Conservation (phyloP, 768 basidiomycete species). For the Infundibulicybe gibba region DNA sequence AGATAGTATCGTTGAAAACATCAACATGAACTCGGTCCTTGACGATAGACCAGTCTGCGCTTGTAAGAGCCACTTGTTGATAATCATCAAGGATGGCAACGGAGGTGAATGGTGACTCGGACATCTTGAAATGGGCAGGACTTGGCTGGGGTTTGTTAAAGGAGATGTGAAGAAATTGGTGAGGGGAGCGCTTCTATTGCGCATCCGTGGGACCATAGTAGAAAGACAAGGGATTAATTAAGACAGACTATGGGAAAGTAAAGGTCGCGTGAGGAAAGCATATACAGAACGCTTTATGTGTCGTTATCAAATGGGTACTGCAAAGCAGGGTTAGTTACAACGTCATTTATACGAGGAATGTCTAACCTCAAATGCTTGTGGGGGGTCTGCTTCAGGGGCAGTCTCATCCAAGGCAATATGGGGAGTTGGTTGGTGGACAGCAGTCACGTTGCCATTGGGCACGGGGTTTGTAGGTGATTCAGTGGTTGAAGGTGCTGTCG, state of each 20-base stretch:
- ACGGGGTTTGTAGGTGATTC: conserved; percentile 18
- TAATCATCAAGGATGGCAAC: conserved; percentile 62
- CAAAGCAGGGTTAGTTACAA: conserved; percentile 13
- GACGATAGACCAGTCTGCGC: conserved; percentile 52
- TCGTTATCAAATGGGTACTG: conserved; percentile 80
- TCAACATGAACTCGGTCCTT: conserved; percentile 33
- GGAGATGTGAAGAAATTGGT: conserved; percentile 16
- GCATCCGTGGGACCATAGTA: conserved; percentile 11
- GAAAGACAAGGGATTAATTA: conserved; percentile 5
- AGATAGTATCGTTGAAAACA: conserved; percentile 47
- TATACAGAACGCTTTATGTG: conserved; percentile 23
- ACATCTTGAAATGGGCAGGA: conserved; percentile 6
- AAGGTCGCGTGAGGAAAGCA: conserved; percentile 1
- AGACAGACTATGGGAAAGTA: conserved; percentile 4
- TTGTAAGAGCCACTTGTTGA: conserved; percentile 44
- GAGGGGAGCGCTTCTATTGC: conserved; percentile 6
- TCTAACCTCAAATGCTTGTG: conserved; percentile 81
- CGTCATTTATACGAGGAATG: background rate
- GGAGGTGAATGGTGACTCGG: conserved; percentile 5
- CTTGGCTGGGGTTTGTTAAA: background rate
- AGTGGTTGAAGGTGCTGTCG: conserved; percentile 21
- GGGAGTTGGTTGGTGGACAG: conserved; percentile 32
- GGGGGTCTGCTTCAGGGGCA: conserved; percentile 70
- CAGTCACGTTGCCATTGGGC: conserved; percentile 26
- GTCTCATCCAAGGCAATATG: conserved; percentile 71